These are phyloP conservation scores for Eruca vesicaria DNA, from an alignment of 441 rosid genomes.

Conservation along the genomic window DNA sequence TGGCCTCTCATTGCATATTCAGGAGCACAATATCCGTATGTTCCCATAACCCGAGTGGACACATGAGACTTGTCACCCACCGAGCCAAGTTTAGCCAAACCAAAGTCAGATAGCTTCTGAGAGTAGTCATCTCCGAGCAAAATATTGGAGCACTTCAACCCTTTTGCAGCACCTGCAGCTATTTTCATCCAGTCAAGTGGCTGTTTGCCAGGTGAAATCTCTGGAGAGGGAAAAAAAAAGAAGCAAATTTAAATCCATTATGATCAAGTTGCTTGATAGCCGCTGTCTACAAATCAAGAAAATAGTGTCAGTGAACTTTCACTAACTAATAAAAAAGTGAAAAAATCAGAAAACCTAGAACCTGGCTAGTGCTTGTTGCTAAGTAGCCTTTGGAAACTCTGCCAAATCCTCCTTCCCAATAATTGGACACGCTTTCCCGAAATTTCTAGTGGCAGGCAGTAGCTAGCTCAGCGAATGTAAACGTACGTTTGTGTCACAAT, in stretches of 20 bases:
- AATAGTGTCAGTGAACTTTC: not conserved
- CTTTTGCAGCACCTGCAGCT: constrained; percentile 68
- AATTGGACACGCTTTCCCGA: constrained; percentile 59
- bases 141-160: constrained; percentile 63
- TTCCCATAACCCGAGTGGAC: constrained; percentile 71
- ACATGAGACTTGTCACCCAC: constrained; percentile 65
- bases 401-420: constrained; percentile 78
- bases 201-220: constrained; percentile 43
- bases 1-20: constrained; percentile 77
- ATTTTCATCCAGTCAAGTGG: constrained; percentile 65
- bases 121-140: constrained; percentile 49
- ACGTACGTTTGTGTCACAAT: constrained; percentile 54
- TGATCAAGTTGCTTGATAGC: constrained; percentile 69
- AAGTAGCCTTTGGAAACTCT: constrained; percentile 66
- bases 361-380: constrained; percentile 49
- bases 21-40: constrained; percentile 69
- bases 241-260: no score
- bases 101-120: constrained; percentile 70
- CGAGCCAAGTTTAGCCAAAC: constrained; percentile 67
- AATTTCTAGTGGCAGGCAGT: constrained; percentile 58
- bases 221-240: constrained; percentile 47
- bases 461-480: constrained; percentile 56
- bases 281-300: constrained; percentile 41
- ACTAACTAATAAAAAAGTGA: not conserved
- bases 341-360: constrained; percentile 20